phyloP scores from a whole-genome alignment of 176 grass and related monocot species.

The Pharus latifolius region DNA sequence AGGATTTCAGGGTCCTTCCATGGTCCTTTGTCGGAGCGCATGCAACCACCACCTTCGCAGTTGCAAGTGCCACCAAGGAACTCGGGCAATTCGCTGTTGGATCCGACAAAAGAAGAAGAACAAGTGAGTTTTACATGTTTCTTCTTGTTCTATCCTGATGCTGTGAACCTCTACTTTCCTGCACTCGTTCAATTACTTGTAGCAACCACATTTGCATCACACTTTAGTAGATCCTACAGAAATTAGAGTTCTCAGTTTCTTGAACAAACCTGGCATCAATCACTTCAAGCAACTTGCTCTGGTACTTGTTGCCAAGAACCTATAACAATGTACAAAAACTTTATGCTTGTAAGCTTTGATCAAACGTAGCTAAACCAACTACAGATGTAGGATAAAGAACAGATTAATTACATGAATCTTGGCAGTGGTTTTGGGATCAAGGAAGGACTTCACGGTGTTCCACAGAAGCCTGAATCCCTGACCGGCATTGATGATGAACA shows the following conservation, averaged over 20 bases:
- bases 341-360: neutral
- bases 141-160: neutral
- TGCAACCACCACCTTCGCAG: slow-evolving; percentile 90
- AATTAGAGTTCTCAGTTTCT: neutral
- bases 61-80: slow-evolving; percentile 85
- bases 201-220: neutral
- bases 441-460: slow-evolving; percentile 96
- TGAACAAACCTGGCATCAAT: slow-evolving; percentile 77
- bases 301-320: slow-evolving; percentile 91
- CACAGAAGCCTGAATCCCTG: slow-evolving; percentile 90
- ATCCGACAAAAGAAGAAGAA: neutral
- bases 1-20: slow-evolving; percentile 94
- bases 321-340: neutral
- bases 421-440: slow-evolving; percentile 88
- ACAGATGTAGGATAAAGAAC: neutral
- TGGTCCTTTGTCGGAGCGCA: slow-evolving; percentile 89
- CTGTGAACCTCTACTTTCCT: neutral
- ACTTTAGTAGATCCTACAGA: neutral
- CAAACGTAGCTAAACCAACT: neutral
- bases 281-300: slow-evolving; percentile 86
- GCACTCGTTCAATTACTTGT: neutral
- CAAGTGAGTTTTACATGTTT: slow-evolving; percentile 4
- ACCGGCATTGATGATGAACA: slow-evolving; percentile 98
- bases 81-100: slow-evolving; percentile 72
- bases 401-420: slow-evolving; percentile 74